Conservation (phyloP, 2,329 filamentous ascomycete genomes). For the Orbilia ellipsospora region DNA sequence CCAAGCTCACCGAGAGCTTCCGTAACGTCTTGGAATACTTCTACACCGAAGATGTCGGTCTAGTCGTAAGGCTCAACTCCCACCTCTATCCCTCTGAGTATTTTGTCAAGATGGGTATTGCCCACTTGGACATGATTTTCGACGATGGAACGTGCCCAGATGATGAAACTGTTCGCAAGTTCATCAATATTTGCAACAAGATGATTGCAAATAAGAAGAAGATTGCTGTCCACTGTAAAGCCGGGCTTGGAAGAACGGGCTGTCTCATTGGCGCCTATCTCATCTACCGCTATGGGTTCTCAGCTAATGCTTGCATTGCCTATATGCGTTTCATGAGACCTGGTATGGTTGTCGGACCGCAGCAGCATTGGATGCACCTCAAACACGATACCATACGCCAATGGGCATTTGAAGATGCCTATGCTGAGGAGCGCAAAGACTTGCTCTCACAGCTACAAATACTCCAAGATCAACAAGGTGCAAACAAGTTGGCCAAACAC, state of each 20-base stretch:
- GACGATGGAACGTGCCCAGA: conserved; percentile 97
- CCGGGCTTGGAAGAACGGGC: conserved; percentile 91
- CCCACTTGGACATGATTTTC: conserved; percentile 99
- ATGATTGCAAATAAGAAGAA: conserved; percentile 91
- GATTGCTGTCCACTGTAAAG: conserved; percentile 98
- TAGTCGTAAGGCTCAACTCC: conserved; percentile 95
- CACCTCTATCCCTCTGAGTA: conserved; percentile 96
- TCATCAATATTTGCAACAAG: conserved; percentile 93
- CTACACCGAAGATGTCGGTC: conserved; percentile 83
- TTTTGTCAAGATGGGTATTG: conserved; percentile 93
- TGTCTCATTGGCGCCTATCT: conserved; percentile 97
- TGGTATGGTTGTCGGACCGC: conserved; percentile 97
- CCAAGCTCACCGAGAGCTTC: conserved; percentile 77
- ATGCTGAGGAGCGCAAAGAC: conserved; percentile 73
- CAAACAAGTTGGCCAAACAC: conserved; percentile 65
- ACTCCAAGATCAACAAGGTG: conserved; percentile 63
- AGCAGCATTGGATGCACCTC: conserved; percentile 98
- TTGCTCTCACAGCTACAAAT: conserved; percentile 75
- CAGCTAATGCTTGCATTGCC: conserved; percentile 94
- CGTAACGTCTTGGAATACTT: conserved; percentile 96
- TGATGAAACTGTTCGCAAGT: conserved; percentile 87
- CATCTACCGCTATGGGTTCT: conserved; percentile 97
- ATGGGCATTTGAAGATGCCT: conserved; percentile 85
- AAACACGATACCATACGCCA: conserved; percentile 98
- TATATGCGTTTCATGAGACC: conserved; percentile 99